Evolutionary conservation across 2,329 filamentous ascomycete species (phyloP), one percentile per base, ranked within the genome.

Genomic region (Phyllachora maydis): DNA sequence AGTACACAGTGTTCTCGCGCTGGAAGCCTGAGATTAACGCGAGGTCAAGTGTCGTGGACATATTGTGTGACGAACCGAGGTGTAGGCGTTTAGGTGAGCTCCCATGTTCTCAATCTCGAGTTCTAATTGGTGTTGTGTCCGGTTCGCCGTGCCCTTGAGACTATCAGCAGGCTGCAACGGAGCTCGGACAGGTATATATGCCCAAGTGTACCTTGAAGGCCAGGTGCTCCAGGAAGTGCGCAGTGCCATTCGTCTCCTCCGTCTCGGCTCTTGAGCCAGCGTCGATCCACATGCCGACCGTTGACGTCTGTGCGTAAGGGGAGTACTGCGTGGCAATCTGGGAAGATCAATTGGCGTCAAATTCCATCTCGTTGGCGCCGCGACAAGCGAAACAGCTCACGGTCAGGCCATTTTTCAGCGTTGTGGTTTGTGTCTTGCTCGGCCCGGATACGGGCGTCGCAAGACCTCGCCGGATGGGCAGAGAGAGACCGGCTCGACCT

Each of bases 101-200:
- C 88, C 88, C 79, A 98, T 93, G 62, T 98, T 98, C 67, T 98
- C 88, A 47, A 98, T 95, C 64, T 98, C 88, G 35, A 98, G 73
- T 63, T 98, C 88, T 49, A 98, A 65, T 60, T 98, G 88, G 50
- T 90, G 77, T 57, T 98, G 88, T 35, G 77, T 82, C 54, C 88
- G 71, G 62, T 77, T 91, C 54, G 76, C 65, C 38, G 88, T 98
- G 41, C 88, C 88, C 83, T 83, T 32, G n/a, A 27, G 23, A 17
- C 16, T 11, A 18, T n/a, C n/a, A n/a, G n/a, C n/a, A n/a, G n/a
- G n/a, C n/a, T n/a, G n/a, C n/a, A n/a, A n/a, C n/a, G n/a, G n/a
- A n/a, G n/a, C n/a, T n/a, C n/a, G n/a, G n/a, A n/a, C n/a, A n/a
- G n/a, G n/a, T n/a, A n/a, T n/a, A n/a, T n/a, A n/a, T n/a, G n/a